Conservation (phyloP, 208 protist genomes). For the Balamuthia mandrillaris region DNA sequence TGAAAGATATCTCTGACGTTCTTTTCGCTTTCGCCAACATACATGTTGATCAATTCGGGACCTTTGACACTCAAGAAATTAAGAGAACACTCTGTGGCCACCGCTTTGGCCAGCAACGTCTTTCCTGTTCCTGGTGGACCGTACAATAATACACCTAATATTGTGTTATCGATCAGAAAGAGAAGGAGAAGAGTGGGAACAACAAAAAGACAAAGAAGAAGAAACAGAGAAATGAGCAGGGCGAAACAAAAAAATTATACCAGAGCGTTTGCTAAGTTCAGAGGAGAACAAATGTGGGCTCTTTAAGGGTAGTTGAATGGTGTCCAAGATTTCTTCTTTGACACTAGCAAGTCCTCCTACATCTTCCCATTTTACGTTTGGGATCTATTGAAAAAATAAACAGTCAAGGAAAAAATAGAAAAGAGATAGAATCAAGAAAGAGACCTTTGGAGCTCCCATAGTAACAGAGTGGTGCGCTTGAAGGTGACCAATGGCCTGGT, state of each 20-base stretch:
- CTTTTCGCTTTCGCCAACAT: slow-evolving; percentile 75
- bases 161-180: neutral
- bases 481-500: slow-evolving; percentile 37
- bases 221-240: too few relatives aligned
- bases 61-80: slow-evolving; percentile 72
- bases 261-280: slow-evolving; percentile 37
- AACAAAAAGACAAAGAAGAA: neutral
- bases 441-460: slow-evolving; percentile 46
- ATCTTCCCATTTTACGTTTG: slow-evolving; percentile 69
- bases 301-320: slow-evolving; percentile 88
- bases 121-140: slow-evolving; percentile 57
- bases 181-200: neutral
- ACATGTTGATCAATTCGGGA: slow-evolving; percentile 78
- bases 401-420: neutral
- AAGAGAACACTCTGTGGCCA: slow-evolving; percentile 65
- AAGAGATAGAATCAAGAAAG: slow-evolving; percentile 6
- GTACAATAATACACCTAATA: slow-evolving; percentile 38
- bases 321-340: slow-evolving; percentile 90
- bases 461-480: slow-evolving; percentile 43
- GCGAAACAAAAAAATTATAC: too few relatives aligned
- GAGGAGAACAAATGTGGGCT: slow-evolving; percentile 83
- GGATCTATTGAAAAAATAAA: slow-evolving; percentile 42
- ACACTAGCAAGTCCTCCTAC: slow-evolving; percentile 86
- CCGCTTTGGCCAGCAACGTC: slow-evolving; percentile 74
- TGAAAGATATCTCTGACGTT: slow-evolving; percentile 77